Evolutionary conservation across 1,139 yeast genomes (phyloP), one percentile per base, ranked within the genome.

Genomic region (Wickerhamomyces sp.): DNA sequence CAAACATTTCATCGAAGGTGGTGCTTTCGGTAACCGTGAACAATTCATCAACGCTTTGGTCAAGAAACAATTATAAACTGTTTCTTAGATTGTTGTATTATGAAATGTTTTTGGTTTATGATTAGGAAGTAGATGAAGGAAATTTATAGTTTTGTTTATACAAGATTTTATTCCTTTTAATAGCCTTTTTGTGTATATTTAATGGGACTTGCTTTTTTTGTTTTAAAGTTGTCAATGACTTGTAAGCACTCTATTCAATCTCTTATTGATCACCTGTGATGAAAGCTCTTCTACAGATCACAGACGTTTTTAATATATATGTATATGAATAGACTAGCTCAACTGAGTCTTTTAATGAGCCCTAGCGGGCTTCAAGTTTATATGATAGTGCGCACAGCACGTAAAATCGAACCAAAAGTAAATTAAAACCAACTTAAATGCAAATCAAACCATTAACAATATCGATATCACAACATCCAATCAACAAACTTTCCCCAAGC

Each of bases 1-100:
- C 95, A 83, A 82, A 79, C 98, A 91, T 78, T 91, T 86, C 70
- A 86, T 91, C 79, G 96, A 89, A 78, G 97, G 98, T 78, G 98
- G 98, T 80, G 85, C 96, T 75, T 78, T 89, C 70, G 98, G 98
- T 81, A 89, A 91, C 95, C 88, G 97, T 75, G 98, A 91, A 76
- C 86, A 89, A 66, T 83, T 78, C 87, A 91, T 91, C 75, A 91
- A 91, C 82, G 84, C 86, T 70, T 85, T 93, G 72, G 89, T 91
- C 68, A 88, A 89, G 77, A 80, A 49, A 75, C 67, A 51, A 50
- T 49, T 51, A 46, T 51, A 50, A 47, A 51, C 33, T 46, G 20
- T 23, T 21, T 15, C 8, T 8, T 14, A 14, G n/a, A 18, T 5
- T 8, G 17, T 21, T 17, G 13, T 26, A 20, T 21, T 11, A 4